Evolutionary conservation across 805 yeast species (phyloP).

Genomic region (Candida corydali): DNA sequence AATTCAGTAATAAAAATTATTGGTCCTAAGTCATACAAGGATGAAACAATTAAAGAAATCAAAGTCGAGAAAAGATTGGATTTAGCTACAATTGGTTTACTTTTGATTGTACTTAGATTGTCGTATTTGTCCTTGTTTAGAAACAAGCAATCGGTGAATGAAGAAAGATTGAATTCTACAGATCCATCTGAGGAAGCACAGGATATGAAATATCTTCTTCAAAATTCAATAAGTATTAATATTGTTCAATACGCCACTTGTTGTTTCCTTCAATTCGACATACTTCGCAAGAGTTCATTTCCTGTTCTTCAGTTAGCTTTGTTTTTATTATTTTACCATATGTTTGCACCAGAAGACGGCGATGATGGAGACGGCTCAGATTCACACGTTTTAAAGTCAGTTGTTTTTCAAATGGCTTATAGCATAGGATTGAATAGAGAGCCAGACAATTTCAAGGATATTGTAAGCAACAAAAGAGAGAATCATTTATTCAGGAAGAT

Average conservation of each 20-base stretch:
- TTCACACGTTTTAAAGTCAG: constrained; percentile 22
- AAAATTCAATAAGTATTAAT: constrained; percentile 44
- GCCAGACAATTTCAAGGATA: constrained; percentile 27
- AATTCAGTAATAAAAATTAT: constrained; percentile 26
- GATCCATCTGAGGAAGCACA: constrained; percentile 21
- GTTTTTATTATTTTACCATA: constrained; percentile 25
- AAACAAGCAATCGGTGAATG: constrained; percentile 23
- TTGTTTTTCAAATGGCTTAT: constrained; percentile 36
- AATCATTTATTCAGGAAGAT: constrained; percentile 53
- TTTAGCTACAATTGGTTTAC: constrained; percentile 34
- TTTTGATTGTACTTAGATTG: constrained; percentile 39
- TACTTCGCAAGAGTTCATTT: constrained; percentile 34
- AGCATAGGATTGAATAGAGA: constrained; percentile 38
- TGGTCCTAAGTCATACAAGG: constrained; percentile 25
- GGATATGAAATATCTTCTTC: constrained; percentile 35
- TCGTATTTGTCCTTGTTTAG: constrained; percentile 38
- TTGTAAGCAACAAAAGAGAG: constrained; percentile 19
- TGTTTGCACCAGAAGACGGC: constrained; percentile 39
- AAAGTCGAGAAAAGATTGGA: constrained; percentile 37
- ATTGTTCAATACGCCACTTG: constrained; percentile 47
- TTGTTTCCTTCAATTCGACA: constrained; percentile 53
- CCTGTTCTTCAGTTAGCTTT: constrained; percentile 29
- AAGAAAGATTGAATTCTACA: constrained; percentile 19
- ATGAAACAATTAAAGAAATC: constrained; percentile 20
- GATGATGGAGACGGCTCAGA: constrained; percentile 40